Evolutionary conservation across 257 asterid species (phyloP).

Genomic region (Misopates orontium): DNA sequence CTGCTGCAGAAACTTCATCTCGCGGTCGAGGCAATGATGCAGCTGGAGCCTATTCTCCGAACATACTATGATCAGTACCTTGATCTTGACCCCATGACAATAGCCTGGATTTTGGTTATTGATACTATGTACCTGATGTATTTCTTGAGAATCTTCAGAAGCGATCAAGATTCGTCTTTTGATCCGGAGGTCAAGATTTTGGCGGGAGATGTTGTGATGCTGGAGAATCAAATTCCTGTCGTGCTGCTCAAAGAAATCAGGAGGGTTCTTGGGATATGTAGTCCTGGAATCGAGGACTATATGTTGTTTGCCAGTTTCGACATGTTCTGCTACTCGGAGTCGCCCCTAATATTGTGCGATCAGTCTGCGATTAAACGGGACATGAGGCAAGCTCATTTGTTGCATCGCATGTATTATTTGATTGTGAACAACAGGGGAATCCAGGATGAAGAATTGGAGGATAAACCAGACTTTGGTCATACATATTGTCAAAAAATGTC

Average conservation of each 20-base stretch:
- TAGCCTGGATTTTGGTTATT: slow-evolving; percentile 25
- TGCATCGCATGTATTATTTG: slow-evolving; percentile 24
- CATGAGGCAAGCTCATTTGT: slow-evolving; percentile 20
- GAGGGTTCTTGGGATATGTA: not conserved
- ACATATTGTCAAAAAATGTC: too few relatives aligned
- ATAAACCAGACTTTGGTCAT: too few relatives aligned
- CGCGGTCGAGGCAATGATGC: not conserved
- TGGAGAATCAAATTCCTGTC: slow-evolving; percentile 37
- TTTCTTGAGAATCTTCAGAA: slow-evolving; percentile 2
- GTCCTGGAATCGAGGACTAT: not conserved
- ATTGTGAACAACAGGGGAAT: slow-evolving; percentile 10
- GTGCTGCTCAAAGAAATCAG: not conserved
- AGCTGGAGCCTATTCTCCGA: slow-evolving; percentile 18
- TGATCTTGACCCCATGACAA: slow-evolving; percentile 21
- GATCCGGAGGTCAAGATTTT: too few relatives aligned
- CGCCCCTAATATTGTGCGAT: not conserved
- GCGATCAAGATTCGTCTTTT: too few relatives aligned
- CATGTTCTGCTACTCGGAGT: not conserved
- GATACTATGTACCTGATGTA: slow-evolving; percentile 29
- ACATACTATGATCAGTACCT: slow-evolving; percentile 29
- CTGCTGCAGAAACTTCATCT: not conserved
- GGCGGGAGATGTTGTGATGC: slow-evolving; percentile 19
- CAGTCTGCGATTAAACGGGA: not conserved
- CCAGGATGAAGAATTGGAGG: not conserved
- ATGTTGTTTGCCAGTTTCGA: too few relatives aligned